A percentile compares a stretch with the other conserved stretches of the same genome.
Conservation (phyloP, 192 early-diverging fungal species). For the Allomyces macrogynus region DNA sequence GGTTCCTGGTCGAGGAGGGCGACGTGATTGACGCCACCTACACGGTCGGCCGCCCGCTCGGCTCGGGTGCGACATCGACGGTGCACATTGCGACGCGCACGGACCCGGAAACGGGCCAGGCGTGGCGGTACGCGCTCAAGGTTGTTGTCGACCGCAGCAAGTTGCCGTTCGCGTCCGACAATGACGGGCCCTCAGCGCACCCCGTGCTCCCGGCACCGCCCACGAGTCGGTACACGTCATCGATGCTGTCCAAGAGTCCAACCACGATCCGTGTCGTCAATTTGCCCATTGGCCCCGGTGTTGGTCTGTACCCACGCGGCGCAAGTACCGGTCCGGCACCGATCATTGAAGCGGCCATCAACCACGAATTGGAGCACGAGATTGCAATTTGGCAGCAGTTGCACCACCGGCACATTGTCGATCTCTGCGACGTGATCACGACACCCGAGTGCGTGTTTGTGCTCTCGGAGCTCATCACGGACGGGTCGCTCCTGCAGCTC, state of each 20-base stretch:
- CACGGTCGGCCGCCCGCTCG: not conserved
- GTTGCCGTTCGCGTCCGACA: not conserved
- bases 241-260: too few species aligned
- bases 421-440: not conserved
- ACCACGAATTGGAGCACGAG: not conserved
- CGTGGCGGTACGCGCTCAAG: not conserved
- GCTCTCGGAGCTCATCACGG: not conserved
- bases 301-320: not conserved
- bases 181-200: not conserved
- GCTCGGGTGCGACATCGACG: not conserved
- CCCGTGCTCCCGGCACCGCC: not conserved
- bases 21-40: not conserved
- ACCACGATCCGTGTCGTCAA: not conserved
- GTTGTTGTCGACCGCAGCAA: not conserved
- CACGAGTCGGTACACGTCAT: too few species aligned
- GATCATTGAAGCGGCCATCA: not conserved
- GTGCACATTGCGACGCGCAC: not conserved
- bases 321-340: too few species aligned
- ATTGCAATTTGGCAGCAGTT: not conserved
- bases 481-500: not conserved
- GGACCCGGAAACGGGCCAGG: not conserved
- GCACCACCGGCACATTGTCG: not conserved
- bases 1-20: not conserved
- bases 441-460: not conserved
- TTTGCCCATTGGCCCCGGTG: not conserved